Conservation (phyloP, 352 stramenopile species). For the Globisporangium cylindrosporum region DNA sequence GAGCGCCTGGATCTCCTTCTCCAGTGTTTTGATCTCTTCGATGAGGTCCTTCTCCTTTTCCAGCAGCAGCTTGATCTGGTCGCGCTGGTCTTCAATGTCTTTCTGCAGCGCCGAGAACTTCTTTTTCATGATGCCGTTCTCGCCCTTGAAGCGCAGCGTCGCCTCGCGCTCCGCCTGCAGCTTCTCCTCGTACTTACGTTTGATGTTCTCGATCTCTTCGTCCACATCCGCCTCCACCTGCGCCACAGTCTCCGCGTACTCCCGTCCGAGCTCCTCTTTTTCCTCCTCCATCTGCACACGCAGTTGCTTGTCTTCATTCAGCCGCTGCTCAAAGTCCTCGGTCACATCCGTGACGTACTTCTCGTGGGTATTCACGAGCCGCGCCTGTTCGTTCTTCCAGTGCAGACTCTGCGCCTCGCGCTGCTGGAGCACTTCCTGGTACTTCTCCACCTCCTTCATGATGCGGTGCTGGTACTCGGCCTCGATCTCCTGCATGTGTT, state of each 20-base stretch:
- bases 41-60: conserved; percentile 89
- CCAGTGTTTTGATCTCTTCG: conserved; percentile 78
- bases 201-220: conserved; percentile 84
- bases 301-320: conserved; percentile 83
- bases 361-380: conserved; percentile 62
- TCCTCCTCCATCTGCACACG: conserved; percentile 85
- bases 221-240: conserved; percentile 87
- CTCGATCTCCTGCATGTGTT: conserved; percentile 90
- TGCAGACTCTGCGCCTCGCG: conserved; percentile 79
- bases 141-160: conserved; percentile 88
- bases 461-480: conserved; percentile 91
- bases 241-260: conserved; percentile 73
- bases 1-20: conserved; percentile 92
- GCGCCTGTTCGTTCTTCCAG: conserved; percentile 67
- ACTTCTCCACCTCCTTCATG: conserved; percentile 91
- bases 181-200: conserved; percentile 87
- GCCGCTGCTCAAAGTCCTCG: conserved; percentile 89
- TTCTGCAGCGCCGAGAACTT: conserved; percentile 90
- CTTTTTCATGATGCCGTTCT: conserved; percentile 95
- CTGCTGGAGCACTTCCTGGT: conserved; percentile 83
- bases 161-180: conserved; percentile 82
- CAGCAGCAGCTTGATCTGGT: conserved; percentile 85
- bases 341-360: conserved; percentile 88
- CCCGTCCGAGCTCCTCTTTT: conserved; percentile 74
- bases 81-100: conserved; percentile 90